Evolutionary conservation across 2,329 filamentous ascomycete genomes (phyloP).

Genomic region (Xylaria sp.): DNA sequence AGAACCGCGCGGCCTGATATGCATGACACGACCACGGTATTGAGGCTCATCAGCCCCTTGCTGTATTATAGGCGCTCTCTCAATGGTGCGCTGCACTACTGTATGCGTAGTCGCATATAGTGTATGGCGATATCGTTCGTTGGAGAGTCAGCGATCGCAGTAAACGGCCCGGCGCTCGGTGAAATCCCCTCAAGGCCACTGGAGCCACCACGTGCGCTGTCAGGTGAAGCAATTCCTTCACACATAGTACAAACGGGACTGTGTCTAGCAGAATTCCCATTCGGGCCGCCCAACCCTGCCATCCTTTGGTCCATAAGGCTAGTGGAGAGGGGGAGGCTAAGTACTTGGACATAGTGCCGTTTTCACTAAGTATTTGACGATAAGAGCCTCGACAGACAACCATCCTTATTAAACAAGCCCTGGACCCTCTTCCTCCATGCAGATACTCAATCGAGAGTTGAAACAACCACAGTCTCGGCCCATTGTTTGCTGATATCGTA

Average conservation of each 20-base stretch:
- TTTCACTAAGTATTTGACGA: conserved; percentile 12
- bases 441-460: not conserved
- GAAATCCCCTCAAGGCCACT: conserved; percentile 31
- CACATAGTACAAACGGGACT: not conserved
- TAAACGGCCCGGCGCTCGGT: conserved; percentile 39
- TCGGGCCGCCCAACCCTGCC: conserved; percentile 35
- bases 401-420: not conserved
- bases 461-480: not conserved
- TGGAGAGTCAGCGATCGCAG: conserved; percentile 13
- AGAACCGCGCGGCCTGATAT: conserved; percentile 21
- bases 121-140: conserved; percentile 4
- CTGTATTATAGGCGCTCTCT: not conserved
- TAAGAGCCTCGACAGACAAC: conserved; percentile 22
- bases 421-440: conserved; percentile 1
- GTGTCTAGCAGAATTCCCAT: conserved; percentile 15
- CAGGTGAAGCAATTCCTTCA: conserved; percentile 15
- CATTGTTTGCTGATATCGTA: not conserved
- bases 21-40: conserved; percentile 8
- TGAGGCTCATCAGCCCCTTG: conserved; percentile 21
- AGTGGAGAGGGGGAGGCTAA: conserved; percentile 18
- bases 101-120: not conserved
- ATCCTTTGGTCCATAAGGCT: conserved; percentile 28
- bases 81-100: not conserved
- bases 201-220: conserved; percentile 31
- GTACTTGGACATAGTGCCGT: not conserved